A percentile compares a stretch with the other conserved stretches of the same genome.
Evolutionary conservation across 306 rosid genomes (phyloP).

Genomic region (Begonia fuchsioides): DNA sequence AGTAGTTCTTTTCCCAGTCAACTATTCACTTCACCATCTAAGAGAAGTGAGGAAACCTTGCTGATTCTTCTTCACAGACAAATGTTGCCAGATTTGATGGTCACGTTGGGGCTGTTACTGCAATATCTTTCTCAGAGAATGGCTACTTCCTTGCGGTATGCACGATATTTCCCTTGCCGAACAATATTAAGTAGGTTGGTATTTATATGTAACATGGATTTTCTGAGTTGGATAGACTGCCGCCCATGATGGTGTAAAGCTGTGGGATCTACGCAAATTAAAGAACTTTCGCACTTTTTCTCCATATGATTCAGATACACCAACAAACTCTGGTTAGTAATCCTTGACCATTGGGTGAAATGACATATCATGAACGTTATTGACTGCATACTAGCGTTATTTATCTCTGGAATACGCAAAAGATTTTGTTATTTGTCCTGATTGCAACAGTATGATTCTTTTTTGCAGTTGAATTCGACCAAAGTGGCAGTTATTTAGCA

Average conservation of each 20-base stretch:
- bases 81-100: slow-evolving; percentile 92
- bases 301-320: slow-evolving; percentile 75
- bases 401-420: too few species aligned
- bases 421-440: background rate
- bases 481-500: slow-evolving; percentile 91
- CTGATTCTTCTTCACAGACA: slow-evolving; percentile 35
- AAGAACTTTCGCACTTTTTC: slow-evolving; percentile 71
- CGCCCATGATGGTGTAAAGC: slow-evolving; percentile 87
- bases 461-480: slow-evolving; percentile 86
- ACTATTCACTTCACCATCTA: slow-evolving; percentile 2
- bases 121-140: slow-evolving; percentile 89
- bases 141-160: slow-evolving; percentile 98
- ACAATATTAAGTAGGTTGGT: background rate
- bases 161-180: slow-evolving; percentile 2
- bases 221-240: slow-evolving; percentile 54
- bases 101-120: slow-evolving; percentile 76
- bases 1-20: background rate
- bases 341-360: background rate
- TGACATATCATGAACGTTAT: background rate
- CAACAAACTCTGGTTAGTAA: slow-evolving; percentile 66
- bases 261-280: slow-evolving; percentile 92
- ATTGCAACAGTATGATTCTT: slow-evolving; percentile 3
- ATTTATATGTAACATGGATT: background rate
- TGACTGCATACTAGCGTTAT: too few species aligned
- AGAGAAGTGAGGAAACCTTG: background rate